Percentiles rank a stretch among this genome's conserved stretches.
Conservation (phyloP, 2,329 filamentous ascomycete species). For the Exophiala sp. region DNA sequence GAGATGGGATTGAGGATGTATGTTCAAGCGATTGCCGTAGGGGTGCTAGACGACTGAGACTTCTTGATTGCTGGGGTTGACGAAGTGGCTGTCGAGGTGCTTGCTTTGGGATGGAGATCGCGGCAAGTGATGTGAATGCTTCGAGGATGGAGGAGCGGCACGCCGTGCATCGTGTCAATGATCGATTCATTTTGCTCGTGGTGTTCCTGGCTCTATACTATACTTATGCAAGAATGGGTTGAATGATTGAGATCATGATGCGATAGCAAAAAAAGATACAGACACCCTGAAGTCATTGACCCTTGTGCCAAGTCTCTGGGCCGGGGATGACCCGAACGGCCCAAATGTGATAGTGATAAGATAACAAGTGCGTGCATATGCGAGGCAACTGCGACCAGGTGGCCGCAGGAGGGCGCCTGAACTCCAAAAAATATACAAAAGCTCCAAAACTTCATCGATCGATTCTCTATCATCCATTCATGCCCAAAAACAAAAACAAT, state of each 20-base stretch:
- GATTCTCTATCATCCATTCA: too few relatives aligned
- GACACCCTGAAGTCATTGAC: neutral
- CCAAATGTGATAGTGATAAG: too few relatives aligned
- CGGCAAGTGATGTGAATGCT: slow-evolving; percentile 24
- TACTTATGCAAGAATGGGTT: too few relatives aligned
- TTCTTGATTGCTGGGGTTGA: neutral
- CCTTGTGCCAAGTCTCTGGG: too few relatives aligned
- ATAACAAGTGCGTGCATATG: too few relatives aligned
- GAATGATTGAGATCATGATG: neutral
- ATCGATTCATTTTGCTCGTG: slow-evolving; percentile 17
- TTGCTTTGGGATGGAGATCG: slow-evolving; percentile 9
- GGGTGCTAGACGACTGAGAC: neutral
- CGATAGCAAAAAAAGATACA: neutral
- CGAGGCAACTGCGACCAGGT: too few relatives aligned
- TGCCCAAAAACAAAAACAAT: too few relatives aligned
- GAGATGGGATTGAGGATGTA: slow-evolving; percentile 38
- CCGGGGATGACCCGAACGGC: too few relatives aligned
- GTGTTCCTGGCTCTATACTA: too few relatives aligned
- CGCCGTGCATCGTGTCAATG: slow-evolving; percentile 15
- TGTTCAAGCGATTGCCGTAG: neutral
- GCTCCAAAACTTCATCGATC: too few relatives aligned
- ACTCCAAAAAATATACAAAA: too few relatives aligned
- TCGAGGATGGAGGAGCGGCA: slow-evolving; percentile 25
- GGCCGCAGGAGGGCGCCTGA: too few relatives aligned
- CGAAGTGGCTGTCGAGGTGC: neutral